A percentile compares a stretch with the other conserved stretches of the same genome.
phyloP scores from a whole-genome alignment of 2,329 filamentous ascomycete genomes.

The Neofusicoccum parvum region DNA sequence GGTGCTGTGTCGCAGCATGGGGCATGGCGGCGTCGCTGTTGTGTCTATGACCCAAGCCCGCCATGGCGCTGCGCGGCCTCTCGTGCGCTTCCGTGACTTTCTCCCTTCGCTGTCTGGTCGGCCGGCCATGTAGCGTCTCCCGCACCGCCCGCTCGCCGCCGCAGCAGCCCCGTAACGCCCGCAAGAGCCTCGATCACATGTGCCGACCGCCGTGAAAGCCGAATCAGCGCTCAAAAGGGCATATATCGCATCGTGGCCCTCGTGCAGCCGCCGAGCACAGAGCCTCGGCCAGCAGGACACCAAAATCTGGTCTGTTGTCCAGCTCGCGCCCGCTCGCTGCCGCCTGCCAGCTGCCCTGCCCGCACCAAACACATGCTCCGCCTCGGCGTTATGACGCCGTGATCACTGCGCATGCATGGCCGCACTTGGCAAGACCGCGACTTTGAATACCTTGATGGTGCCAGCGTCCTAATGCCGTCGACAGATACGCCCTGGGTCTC shows the following conservation, averaged over 20 bases:
- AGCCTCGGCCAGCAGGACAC: slow-evolving; percentile 15
- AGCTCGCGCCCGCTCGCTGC: background rate
- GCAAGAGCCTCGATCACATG: slow-evolving; percentile 13
- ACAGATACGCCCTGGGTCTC: slow-evolving; percentile 45
- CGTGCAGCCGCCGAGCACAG: slow-evolving; percentile 10
- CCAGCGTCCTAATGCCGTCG: slow-evolving; percentile 2
- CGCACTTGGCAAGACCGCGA: slow-evolving; percentile 41
- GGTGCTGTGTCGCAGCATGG: background rate
- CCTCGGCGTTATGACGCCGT: slow-evolving; percentile 22
- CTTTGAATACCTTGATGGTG: slow-evolving; percentile 17
- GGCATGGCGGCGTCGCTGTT: background rate
- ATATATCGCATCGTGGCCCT: slow-evolving; percentile 16
- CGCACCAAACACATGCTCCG: slow-evolving; percentile 3
- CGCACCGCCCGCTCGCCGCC: background rate
- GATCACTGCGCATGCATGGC: slow-evolving; percentile 39
- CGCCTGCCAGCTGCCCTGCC: background rate
- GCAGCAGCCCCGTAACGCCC: background rate
- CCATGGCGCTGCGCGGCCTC: background rate
- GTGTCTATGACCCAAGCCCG: background rate
- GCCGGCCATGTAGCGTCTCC: slow-evolving; percentile 2
- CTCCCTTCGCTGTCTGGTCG: background rate
- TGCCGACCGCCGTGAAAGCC: slow-evolving; percentile 12
- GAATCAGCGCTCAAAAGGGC: background rate
- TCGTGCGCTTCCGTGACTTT: background rate
- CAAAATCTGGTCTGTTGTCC: slow-evolving; percentile 12